These are phyloP conservation scores for Westerdykella aurantiaca DNA, from an alignment of 2,329 filamentous ascomycete species.

Conservation along the genomic window DNA sequence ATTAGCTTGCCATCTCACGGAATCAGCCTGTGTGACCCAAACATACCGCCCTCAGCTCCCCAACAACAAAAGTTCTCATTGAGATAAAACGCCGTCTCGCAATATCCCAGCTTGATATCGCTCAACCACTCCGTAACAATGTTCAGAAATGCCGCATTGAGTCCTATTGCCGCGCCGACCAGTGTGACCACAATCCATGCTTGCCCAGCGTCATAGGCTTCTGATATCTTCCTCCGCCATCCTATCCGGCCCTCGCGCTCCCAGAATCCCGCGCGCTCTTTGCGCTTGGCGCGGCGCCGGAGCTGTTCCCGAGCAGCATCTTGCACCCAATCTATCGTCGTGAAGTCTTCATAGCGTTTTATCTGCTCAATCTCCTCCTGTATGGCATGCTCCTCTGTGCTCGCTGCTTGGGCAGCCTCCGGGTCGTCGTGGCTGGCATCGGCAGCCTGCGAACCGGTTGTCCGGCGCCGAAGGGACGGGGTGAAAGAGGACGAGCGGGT, in stretches of 20 bases:
- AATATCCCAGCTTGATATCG: constrained; percentile 94
- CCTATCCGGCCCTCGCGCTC: constrained; percentile 59
- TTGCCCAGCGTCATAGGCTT: constrained; percentile 92
- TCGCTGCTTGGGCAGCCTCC: constrained; percentile 44
- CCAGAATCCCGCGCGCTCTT: constrained; percentile 66
- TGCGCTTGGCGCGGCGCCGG: constrained; percentile 68
- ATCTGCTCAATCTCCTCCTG: constrained; percentile 96
- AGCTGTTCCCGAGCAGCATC: constrained; percentile 88
- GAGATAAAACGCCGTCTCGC: constrained; percentile 89
- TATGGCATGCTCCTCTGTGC: constrained; percentile 60
- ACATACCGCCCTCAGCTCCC: constrained; percentile 76
- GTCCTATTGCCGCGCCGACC: constrained; percentile 83
- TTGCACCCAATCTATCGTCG: constrained; percentile 98
- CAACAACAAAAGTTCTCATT: constrained; percentile 98
- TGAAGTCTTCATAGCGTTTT: constrained; percentile 98
- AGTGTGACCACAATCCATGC: constrained; percentile 97
- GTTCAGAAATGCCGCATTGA: constrained; percentile 89
- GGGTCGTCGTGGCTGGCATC: constrained; percentile 57
- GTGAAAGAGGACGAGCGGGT: constrained; percentile 46
- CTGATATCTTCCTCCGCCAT: constrained; percentile 75
- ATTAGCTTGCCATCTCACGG: neutral
- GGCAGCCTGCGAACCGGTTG: constrained; percentile 62
- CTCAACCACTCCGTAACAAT: constrained; percentile 96
- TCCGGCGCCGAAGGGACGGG: constrained; percentile 52
- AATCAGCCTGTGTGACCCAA: neutral